Evolutionary conservation across 2,329 filamentous ascomycete genomes (phyloP), one percentile per base, ranked within the genome.

Genomic region (Fusarium bactridioides): DNA sequence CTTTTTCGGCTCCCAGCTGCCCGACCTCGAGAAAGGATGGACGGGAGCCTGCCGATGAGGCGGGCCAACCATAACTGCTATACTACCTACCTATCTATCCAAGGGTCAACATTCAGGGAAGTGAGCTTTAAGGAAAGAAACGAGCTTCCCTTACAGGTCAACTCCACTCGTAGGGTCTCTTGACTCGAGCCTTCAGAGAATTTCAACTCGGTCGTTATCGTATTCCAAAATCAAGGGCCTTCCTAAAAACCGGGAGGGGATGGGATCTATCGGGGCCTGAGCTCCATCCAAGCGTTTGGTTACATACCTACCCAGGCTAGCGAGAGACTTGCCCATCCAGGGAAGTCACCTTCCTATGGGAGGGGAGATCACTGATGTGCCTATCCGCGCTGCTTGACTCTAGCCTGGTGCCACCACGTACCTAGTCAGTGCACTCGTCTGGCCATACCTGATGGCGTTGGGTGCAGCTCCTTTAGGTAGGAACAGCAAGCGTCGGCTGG

Each of bases 111-210:
- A 50, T 38, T 71, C 59, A 58, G 55, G 59, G 58, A 61, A 68
- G 45, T 68, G 51, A 45, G 44, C 53, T 59, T 57, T 25, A 45
- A 58, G 21, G 21, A 25, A 53, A 37, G 33, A 47, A 54, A 50
- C 33, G 16, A 70, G 65, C 31, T 59, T 65, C 38, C 57, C 60
- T 33, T 65, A 71, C 51, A 43, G 29, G 55, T 48, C 47, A 70
- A 67, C 63, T 62, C 64, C 63, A 73, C 64, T 29, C 53, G 31
- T 50, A 45, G 67, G 48, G 45, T 63, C 41, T 70, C 70, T 73
- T 73, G 70, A 73, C 70, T 73, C 72, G 67, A 72, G 67, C 61
- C 70, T 54, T 43, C 63, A 35, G 43, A 40, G 43, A 38, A 70
- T 47, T 57, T 44, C 55, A 67, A 38, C 31, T 27, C 23, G 33